phyloP scores from a whole-genome alignment of 768 basidiomycete genomes.

The Panellus pusillus region DNA sequence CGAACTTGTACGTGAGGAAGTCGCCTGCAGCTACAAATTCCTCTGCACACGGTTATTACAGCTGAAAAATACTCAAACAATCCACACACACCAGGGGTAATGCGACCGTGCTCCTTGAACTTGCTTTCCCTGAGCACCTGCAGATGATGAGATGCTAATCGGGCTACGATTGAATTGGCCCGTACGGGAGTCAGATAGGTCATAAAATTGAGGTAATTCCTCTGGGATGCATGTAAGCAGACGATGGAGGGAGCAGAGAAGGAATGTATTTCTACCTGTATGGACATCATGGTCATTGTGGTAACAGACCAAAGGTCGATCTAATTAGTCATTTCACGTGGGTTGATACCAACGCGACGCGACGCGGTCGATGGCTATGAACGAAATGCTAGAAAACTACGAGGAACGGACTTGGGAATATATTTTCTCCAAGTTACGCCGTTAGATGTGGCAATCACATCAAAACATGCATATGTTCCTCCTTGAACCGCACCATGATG shows the following conservation, averaged over 20 bases:
- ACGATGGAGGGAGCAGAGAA: conserved; percentile 36
- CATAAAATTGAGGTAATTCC: too few relatives aligned
- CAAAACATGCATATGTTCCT: too few relatives aligned
- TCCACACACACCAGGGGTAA: conserved; percentile 75
- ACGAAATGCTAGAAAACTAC: too few relatives aligned
- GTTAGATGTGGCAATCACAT: too few relatives aligned
- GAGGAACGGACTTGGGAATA: too few relatives aligned
- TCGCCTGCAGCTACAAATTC: conserved; percentile 98
- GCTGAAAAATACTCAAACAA: not conserved
- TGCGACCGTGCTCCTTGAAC: conserved; percentile 97
- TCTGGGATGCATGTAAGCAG: conserved; percentile 26
- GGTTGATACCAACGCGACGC: too few relatives aligned
- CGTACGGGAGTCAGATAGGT: too few relatives aligned
- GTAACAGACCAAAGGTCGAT: conserved; percentile 7
- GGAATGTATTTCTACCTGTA: conserved; percentile 91
- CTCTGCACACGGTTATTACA: conserved; percentile 49
- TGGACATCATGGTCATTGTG: conserved; percentile 82
- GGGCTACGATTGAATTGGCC: not conserved
- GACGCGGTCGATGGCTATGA: not conserved
- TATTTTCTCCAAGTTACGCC: too few relatives aligned
- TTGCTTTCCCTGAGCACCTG: conserved; percentile 97
- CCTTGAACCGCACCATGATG: too few relatives aligned
- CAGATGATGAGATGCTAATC: conserved; percentile 16
- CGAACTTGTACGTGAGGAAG: conserved; percentile 97
- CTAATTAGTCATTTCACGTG: not conserved